phyloP scores from a whole-genome alignment of 2,329 filamentous ascomycete species.

The Colletotrichum euphorbiae region DNA sequence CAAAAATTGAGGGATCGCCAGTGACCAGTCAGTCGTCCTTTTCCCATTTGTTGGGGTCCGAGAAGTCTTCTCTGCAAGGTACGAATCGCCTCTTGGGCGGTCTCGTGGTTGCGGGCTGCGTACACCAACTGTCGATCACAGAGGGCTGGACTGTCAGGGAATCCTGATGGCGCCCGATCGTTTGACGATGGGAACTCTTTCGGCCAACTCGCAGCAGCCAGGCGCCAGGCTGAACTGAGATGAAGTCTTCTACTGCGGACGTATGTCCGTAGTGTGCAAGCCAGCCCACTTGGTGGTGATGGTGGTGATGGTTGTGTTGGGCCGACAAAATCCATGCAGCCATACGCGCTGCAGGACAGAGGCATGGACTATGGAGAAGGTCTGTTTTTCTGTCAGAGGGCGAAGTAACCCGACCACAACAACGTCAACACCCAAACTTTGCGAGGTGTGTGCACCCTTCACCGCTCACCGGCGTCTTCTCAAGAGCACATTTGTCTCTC shows the following conservation, averaged over 20 bases:
- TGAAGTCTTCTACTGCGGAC: slow-evolving; percentile 8
- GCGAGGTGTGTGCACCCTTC: not conserved
- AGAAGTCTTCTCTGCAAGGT: slow-evolving; percentile 34
- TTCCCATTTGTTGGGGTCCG: slow-evolving; percentile 2
- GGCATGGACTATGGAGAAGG: too few relatives aligned
- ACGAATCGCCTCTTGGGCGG: slow-evolving; percentile 28
- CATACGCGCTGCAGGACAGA: not conserved
- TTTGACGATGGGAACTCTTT: slow-evolving; percentile 32
- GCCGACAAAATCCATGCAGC: slow-evolving; percentile 16
- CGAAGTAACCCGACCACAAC: slow-evolving; percentile 8
- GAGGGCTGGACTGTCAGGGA: slow-evolving; percentile 22
- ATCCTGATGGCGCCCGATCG: slow-evolving; percentile 27
- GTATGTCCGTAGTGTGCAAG: too few relatives aligned
- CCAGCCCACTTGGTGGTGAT: too few relatives aligned
- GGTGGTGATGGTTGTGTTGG: not conserved
- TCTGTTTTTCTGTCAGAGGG: not conserved
- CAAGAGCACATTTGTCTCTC: not conserved
- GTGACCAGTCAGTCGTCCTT: slow-evolving; percentile 6
- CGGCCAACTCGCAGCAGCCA: slow-evolving; percentile 12
- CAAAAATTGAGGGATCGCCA: slow-evolving; percentile 10
- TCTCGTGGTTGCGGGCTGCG: slow-evolving; percentile 34
- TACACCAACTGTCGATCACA: slow-evolving; percentile 25
- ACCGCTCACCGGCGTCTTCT: slow-evolving; percentile 8
- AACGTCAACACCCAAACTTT: not conserved
- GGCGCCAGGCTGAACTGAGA: not conserved